Conservation (phyloP, 2,329 filamentous ascomycete genomes). For the Colletotrichum tofieldiae region DNA sequence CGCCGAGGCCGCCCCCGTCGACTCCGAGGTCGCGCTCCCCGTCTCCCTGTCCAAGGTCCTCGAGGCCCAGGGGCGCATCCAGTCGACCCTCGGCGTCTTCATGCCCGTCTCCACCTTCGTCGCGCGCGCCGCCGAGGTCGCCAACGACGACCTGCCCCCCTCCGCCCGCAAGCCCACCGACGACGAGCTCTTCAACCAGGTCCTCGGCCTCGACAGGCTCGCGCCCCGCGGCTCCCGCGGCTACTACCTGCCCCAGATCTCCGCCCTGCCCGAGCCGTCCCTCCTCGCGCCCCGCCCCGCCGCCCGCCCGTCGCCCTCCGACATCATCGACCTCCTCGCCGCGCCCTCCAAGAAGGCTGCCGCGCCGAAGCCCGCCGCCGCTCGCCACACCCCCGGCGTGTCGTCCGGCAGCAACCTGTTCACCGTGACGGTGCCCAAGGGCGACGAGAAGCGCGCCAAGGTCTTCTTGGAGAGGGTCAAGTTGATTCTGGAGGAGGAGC, state of each 20-base stretch:
- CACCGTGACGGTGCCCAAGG: conserved; percentile 82
- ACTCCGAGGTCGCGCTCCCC: conserved; percentile 77
- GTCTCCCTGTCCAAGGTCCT: conserved; percentile 86
- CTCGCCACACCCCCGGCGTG: conserved; percentile 57
- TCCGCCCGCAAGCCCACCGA: conserved; percentile 76
- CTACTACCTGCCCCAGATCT: conserved; percentile 81
- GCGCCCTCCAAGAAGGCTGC: conserved; percentile 53
- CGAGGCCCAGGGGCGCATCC: conserved; percentile 85
- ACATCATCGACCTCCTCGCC: conserved; percentile 88
- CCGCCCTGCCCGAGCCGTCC: conserved; percentile 67
- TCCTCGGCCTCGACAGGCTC: conserved; percentile 78
- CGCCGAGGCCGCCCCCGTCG: conserved; percentile 56
- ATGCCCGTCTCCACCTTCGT: conserved; percentile 91
- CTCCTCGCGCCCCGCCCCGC: conserved; percentile 52
- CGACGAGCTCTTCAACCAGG: conserved; percentile 90
- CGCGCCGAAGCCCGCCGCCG: conserved; percentile 46
- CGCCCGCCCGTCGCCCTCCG: conserved; percentile 60
- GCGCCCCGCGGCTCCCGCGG: conserved; percentile 66
- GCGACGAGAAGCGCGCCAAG: conserved; percentile 85
- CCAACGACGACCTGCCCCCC: conserved; percentile 88
- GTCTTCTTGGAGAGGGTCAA: conserved; percentile 91
- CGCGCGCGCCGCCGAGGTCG: conserved; percentile 85
- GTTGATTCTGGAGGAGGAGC: conserved; percentile 84
- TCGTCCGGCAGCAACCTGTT: conserved; percentile 81
- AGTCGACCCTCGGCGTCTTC: conserved; percentile 82